These are phyloP conservation scores for Glycyrrhiza uralensis DNA, from an alignment of 306 rosid genomes.

Conservation along the genomic window DNA sequence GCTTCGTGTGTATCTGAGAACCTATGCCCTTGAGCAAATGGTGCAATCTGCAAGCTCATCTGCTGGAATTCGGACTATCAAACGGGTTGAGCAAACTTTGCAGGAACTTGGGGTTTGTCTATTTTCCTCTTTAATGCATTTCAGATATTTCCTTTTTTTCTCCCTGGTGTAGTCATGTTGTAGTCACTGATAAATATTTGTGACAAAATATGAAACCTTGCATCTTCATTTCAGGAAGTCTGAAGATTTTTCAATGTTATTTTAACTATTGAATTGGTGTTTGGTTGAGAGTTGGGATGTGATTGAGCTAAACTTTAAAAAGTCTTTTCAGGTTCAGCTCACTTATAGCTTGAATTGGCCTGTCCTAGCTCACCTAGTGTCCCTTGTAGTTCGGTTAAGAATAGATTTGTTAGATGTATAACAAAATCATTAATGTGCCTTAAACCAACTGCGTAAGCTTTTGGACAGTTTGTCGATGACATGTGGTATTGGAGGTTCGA, in stretches of 20 bases:
- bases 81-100: constrained; percentile 90
- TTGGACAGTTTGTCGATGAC: not conserved
- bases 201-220: not conserved
- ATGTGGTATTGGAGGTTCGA: not conserved
- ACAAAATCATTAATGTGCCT: not conserved
- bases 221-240: not conserved
- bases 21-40: constrained; percentile 95
- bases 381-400: not conserved
- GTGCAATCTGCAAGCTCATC: constrained; percentile 85
- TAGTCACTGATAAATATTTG: not conserved
- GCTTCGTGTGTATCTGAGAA: constrained; percentile 87
- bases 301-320: not conserved
- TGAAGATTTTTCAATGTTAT: not conserved
- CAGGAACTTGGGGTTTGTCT: constrained; percentile 92
- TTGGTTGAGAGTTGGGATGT: not conserved
- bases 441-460: not conserved
- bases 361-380: not conserved
- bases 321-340: not conserved
- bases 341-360: not conserved
- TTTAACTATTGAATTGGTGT: not conserved
- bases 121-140: constrained; percentile 11
- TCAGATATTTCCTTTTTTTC: constrained; percentile 14
- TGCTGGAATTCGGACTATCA: constrained; percentile 89
- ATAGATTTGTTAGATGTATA: not conserved
- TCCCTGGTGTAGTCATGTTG: not conserved